Conservation (phyloP, 2,329 filamentous ascomycete species). For the Alternaria consortialis region DNA sequence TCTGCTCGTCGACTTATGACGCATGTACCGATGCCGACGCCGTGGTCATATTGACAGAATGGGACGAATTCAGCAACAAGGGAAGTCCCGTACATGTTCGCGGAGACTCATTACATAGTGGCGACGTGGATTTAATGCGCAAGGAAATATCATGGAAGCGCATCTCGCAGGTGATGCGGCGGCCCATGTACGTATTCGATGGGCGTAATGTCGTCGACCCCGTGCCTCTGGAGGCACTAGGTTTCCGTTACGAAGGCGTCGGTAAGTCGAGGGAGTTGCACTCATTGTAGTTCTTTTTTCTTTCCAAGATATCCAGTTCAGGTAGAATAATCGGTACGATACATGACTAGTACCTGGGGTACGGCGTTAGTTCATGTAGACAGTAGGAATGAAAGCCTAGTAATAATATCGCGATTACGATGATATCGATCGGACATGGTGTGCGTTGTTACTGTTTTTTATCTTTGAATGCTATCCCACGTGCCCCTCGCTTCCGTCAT, state of each 20-base stretch:
- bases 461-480: not conserved
- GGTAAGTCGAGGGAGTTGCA: conserved; percentile 2
- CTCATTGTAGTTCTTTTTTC: not conserved
- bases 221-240: conserved; percentile 7
- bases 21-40: conserved; percentile 2
- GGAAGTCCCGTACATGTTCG: not conserved
- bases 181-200: conserved; percentile 11
- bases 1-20: conserved; percentile 6
- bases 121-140: not conserved
- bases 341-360: not conserved
- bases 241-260: conserved; percentile 6
- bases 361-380: not conserved
- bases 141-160: conserved; percentile 10
- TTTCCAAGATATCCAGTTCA: not conserved
- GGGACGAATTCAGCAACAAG: conserved; percentile 9
- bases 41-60: conserved; percentile 4
- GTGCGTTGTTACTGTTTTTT: not conserved
- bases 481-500: not conserved
- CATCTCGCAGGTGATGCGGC: conserved; percentile 5
- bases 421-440: not conserved
- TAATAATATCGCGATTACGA: not conserved
- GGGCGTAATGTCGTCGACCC: conserved; percentile 8
- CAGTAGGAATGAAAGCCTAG: not conserved
- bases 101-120: not conserved
- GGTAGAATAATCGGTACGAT: not conserved